Conservation (phyloP, 163 green algal genomes). For the Chlamydomonas reinhardtii region DNA sequence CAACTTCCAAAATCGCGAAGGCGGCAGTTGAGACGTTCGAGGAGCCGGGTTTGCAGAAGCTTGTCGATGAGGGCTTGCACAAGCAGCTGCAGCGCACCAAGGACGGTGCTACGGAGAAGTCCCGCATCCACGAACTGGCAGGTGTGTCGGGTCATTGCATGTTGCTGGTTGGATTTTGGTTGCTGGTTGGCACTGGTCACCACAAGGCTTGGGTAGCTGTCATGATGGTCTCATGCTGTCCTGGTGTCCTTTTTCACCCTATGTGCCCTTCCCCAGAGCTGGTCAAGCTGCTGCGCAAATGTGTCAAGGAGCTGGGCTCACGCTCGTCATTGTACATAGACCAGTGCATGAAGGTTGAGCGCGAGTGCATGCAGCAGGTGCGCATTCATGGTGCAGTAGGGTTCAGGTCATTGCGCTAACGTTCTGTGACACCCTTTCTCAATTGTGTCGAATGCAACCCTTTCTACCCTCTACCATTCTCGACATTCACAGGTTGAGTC, state of each 20-base stretch:
- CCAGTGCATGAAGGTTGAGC: constrained; percentile 69
- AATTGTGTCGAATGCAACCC: too few relatives aligned
- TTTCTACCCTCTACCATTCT: too few relatives aligned
- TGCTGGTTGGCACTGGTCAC: too few relatives aligned
- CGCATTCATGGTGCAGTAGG: too few relatives aligned
- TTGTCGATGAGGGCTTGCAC: constrained; percentile 76
- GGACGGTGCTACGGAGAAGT: constrained; percentile 86
- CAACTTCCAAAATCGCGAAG: constrained; percentile 42
- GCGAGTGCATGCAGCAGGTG: constrained; percentile 71
- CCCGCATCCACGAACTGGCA: constrained; percentile 86
- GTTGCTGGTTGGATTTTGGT: too few relatives aligned
- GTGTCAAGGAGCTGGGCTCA: constrained; percentile 75
- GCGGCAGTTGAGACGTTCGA: constrained; percentile 72
- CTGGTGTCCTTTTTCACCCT: too few relatives aligned
- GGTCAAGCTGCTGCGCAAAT: constrained; percentile 84
- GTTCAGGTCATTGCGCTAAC: too few relatives aligned
- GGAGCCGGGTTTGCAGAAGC: constrained; percentile 67
- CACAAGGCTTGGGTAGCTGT: too few relatives aligned
- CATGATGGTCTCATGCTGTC: too few relatives aligned
- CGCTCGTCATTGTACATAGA: constrained; percentile 74
- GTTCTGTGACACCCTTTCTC: too few relatives aligned
- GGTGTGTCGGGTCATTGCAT: too few relatives aligned
- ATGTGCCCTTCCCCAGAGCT: constrained; percentile 63
- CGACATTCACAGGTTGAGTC: constrained; percentile 69
- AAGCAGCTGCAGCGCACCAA: constrained; percentile 85